Conservation (phyloP, 345 rosid species). For the Clausena lansium region DNA sequence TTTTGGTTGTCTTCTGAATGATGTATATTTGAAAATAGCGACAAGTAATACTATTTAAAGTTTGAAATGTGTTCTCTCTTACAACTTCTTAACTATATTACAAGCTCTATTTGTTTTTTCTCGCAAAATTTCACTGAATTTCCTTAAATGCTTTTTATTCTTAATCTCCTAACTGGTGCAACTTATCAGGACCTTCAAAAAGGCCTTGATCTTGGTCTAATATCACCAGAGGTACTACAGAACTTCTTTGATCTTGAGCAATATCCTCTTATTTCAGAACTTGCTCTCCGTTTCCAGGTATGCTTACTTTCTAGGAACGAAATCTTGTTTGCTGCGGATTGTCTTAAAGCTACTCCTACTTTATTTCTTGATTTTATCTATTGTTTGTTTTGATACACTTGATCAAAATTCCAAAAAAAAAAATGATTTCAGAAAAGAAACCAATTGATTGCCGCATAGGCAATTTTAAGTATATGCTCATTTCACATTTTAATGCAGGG, state of each 20-base stretch:
- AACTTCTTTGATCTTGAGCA: constrained; percentile 87
- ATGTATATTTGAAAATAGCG: neutral
- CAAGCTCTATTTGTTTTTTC: neutral
- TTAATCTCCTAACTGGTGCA: constrained; percentile 11
- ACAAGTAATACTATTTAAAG: neutral
- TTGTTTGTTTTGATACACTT: neutral
- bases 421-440: neutral
- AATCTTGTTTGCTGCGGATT: neutral
- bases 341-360: neutral
- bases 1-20: neutral
- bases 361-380: neutral
- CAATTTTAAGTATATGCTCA: constrained; percentile 2
- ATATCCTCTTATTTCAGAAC: constrained; percentile 82
- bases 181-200: constrained; percentile 79
- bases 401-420: neutral
- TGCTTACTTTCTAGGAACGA: neutral
- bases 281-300: constrained; percentile 87
- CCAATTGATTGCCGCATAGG: neutral
- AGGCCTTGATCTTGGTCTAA: constrained; percentile 92
- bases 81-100: neutral
- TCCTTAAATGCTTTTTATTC: neutral
- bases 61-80: neutral
- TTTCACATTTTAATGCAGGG: constrained; percentile 57
- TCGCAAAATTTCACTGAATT: neutral
- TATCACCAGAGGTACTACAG: constrained; percentile 92